Conservation (phyloP, 306 rosid species). For the Purshia tridentata region DNA sequence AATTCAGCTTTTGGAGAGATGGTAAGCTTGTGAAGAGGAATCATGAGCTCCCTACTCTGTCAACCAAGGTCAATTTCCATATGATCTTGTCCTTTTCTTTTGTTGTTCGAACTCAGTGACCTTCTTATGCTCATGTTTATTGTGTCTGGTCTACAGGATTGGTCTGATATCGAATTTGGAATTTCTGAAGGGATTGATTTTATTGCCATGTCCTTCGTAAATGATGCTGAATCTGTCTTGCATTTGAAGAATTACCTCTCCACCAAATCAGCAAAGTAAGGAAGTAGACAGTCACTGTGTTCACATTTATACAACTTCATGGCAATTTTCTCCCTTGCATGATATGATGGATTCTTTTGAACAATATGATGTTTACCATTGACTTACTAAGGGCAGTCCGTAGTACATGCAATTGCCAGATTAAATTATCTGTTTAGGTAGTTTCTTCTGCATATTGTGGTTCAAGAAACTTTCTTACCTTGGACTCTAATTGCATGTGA, state of each 20-base stretch:
- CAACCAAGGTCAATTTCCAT: conserved; percentile 50
- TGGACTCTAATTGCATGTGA: no score
- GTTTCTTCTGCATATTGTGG: not conserved
- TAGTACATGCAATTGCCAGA: not conserved
- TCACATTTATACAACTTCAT: not conserved
- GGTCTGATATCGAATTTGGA: conserved; percentile 78
- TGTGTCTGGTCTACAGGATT: conserved; percentile 55
- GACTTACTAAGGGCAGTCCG: not conserved
- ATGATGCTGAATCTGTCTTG: conserved; percentile 54
- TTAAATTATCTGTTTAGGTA: not conserved
- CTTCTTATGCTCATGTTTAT: conserved; percentile 9
- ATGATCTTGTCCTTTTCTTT: not conserved
- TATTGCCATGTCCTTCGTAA: conserved; percentile 83
- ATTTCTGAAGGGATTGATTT: conserved; percentile 73
- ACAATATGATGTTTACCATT: no score
- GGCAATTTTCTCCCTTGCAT: not conserved
- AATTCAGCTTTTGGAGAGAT: conserved; percentile 84
- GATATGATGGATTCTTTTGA: not conserved
- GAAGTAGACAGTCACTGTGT: conserved; percentile 14
- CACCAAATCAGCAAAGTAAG: conserved; percentile 68
- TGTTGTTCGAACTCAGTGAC: not conserved
- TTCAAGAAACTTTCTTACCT: not conserved
- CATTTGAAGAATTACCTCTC: conserved; percentile 66
- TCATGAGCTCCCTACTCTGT: conserved; percentile 62
- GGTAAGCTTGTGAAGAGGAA: conserved; percentile 75